Evolutionary conservation across 225 moss, liverwort and hornwort genomes (phyloP).

Genomic region (Antitrichia curtipendula): DNA sequence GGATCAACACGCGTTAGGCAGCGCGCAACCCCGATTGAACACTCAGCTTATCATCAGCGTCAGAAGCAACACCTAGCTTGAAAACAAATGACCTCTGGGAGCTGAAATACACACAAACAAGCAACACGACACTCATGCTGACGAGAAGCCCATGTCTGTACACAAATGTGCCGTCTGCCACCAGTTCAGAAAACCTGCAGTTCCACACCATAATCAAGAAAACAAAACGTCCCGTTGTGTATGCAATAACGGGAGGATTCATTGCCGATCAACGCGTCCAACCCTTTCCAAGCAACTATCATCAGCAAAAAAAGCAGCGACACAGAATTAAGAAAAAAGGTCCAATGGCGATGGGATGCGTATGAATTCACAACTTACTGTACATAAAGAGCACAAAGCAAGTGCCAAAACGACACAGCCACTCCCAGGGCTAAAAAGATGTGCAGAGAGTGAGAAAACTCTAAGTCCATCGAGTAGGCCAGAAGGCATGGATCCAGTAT

Average conservation of each 20-base stretch:
- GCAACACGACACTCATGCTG: not conserved
- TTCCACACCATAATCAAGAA: not conserved
- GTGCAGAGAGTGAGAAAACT: not conserved
- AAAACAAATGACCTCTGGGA: not conserved
- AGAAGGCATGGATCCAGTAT: constrained; percentile 82
- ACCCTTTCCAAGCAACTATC: not conserved
- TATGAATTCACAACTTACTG: not conserved
- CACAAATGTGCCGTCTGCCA: not conserved
- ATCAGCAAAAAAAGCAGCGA: not conserved
- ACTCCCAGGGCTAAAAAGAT: not conserved
- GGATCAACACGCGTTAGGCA: not conserved
- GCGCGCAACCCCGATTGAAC: not conserved
- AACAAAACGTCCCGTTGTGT: not conserved
- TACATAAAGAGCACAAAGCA: constrained; percentile 10
- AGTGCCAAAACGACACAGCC: constrained; percentile 11
- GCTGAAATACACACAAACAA: not conserved
- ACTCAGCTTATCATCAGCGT: not conserved
- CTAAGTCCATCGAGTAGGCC: constrained; percentile 83
- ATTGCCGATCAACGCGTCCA: not conserved
- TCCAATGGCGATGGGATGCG: not conserved
- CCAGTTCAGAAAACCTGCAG: not conserved
- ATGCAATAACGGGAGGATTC: not conserved
- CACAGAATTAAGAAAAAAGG: not conserved
- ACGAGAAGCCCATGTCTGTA: not conserved
- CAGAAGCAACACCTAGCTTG: not conserved